phyloP scores from a whole-genome alignment of 2,329 filamentous ascomycete species.

The Aspergillus piperis region DNA sequence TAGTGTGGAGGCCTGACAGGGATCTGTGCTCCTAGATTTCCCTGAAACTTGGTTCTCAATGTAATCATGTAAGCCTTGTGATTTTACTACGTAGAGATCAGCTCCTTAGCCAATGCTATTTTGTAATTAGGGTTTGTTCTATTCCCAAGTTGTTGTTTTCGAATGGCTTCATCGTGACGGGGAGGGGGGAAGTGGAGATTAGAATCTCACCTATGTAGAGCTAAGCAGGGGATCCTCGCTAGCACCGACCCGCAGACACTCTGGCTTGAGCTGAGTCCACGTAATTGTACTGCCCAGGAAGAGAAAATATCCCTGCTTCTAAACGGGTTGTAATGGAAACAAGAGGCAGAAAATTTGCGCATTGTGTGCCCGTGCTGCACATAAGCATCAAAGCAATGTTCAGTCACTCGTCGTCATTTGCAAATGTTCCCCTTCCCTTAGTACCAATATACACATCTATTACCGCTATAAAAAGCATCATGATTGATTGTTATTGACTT shows the following conservation, averaged over 20 bases:
- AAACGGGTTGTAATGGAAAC: too few species aligned
- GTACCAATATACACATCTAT: too few species aligned
- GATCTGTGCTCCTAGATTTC: too few species aligned
- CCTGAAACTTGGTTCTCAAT: too few species aligned
- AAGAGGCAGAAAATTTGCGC: too few species aligned
- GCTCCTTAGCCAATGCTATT: not conserved
- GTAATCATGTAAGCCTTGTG: too few species aligned
- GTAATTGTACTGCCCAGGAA: not conserved
- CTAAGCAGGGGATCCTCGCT: not conserved
- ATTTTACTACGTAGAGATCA: too few species aligned
- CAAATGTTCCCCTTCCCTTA: not conserved
- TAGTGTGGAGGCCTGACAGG: too few species aligned
- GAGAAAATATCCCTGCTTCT: too few species aligned
- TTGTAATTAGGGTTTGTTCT: too few species aligned
- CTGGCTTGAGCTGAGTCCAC: not conserved
- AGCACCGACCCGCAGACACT: not conserved
- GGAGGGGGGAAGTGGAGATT: not conserved
- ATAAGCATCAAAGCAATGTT: too few species aligned
- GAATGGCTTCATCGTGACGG: not conserved
- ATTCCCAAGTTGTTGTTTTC: not conserved
- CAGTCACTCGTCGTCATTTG: not conserved
- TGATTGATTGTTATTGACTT: not conserved
- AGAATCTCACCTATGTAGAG: not conserved
- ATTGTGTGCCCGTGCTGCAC: too few species aligned
- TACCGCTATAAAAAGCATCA: not conserved